Conservation (phyloP, 2,329 filamentous ascomycete species). For the Epichloe brachyelytri region DNA sequence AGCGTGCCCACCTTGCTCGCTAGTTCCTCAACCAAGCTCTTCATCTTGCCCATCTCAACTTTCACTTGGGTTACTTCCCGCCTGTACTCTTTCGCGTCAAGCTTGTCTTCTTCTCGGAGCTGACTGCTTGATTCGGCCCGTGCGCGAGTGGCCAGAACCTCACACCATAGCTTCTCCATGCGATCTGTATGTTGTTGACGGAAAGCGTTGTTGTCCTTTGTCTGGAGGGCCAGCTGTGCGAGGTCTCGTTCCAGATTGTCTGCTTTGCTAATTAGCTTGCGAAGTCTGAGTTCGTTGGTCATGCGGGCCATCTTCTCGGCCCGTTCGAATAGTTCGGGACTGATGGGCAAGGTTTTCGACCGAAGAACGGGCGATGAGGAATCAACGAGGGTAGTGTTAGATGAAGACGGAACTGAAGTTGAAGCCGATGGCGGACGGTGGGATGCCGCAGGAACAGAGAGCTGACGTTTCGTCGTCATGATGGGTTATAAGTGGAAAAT, state of each 20-base stretch:
- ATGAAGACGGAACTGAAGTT: not conserved
- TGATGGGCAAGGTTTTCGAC: not conserved
- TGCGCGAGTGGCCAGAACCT: slow-evolving; percentile 19
- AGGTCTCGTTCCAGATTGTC: slow-evolving; percentile 19
- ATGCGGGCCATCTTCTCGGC: slow-evolving; percentile 23
- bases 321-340: slow-evolving; percentile 10
- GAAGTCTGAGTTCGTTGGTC: slow-evolving; percentile 24
- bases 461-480: slow-evolving; percentile 4
- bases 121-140: slow-evolving; percentile 10
- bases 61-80: slow-evolving; percentile 2
- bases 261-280: slow-evolving; percentile 15
- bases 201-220: slow-evolving; percentile 16
- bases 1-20: slow-evolving; percentile 12
- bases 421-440: not conserved
- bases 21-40: slow-evolving; percentile 11
- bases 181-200: slow-evolving; percentile 17
- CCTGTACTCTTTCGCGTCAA: slow-evolving; percentile 1
- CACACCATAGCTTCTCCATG: slow-evolving; percentile 16
- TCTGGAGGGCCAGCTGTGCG: slow-evolving; percentile 13
- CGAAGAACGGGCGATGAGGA: not conserved
- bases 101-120: not conserved
- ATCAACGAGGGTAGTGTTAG: not conserved
- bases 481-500: not conserved
- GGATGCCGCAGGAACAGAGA: slow-evolving; percentile 3
- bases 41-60: slow-evolving; percentile 14